Conservation (phyloP, 2,329 filamentous ascomycete genomes). For the Colletotrichum musae region DNA sequence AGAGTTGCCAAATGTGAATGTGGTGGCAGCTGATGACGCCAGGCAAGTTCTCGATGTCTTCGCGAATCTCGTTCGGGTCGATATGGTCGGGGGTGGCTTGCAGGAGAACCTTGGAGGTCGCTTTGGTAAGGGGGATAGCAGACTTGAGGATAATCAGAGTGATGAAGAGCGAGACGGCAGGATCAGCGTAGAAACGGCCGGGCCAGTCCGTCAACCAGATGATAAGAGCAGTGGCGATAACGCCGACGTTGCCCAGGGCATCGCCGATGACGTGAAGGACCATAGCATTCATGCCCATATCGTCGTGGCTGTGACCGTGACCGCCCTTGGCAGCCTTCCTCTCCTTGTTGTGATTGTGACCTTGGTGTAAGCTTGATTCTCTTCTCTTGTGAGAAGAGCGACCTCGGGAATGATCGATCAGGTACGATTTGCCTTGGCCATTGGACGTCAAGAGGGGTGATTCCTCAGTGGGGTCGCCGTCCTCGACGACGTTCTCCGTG, state of each 20-base stretch:
- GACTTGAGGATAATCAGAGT: conserved; percentile 83
- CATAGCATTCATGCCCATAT: conserved; percentile 96
- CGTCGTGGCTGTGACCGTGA: conserved; percentile 83
- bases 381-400: conserved; percentile 49
- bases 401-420: conserved; percentile 42
- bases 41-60: conserved; percentile 88
- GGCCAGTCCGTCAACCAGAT: conserved; percentile 92
- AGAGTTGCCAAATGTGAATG: conserved; percentile 97
- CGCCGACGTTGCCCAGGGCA: conserved; percentile 87
- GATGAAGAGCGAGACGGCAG: conserved; percentile 93
- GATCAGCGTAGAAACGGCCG: conserved; percentile 90
- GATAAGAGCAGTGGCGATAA: conserved; percentile 85
- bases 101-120: conserved; percentile 88
- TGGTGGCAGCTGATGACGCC: conserved; percentile 95
- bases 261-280: conserved; percentile 84
- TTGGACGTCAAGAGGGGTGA: conserved; percentile 62
- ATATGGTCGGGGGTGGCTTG: conserved; percentile 94
- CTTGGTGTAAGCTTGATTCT: conserved; percentile 72
- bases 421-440: conserved; percentile 45
- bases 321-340: conserved; percentile 73
- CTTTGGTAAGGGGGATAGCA: conserved; percentile 83
- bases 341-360: conserved; percentile 87
- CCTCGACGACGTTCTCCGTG: conserved; percentile 60
- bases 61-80: conserved; percentile 88
- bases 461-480: conserved; percentile 59